Evolutionary conservation across 73 alveolate genomes (phyloP).

Genomic region (Tetrahymena elliotti): DNA sequence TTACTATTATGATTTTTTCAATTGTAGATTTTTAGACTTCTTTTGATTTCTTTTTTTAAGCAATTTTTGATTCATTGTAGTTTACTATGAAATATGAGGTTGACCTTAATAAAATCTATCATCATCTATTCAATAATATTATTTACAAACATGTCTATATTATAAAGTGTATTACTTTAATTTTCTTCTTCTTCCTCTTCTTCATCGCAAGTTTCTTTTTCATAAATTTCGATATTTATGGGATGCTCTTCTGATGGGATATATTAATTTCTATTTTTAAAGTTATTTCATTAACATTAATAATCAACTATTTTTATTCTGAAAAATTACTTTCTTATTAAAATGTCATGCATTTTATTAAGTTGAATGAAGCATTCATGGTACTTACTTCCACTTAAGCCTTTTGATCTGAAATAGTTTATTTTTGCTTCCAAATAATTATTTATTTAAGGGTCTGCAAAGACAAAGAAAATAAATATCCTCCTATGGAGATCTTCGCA

Average conservation of each 20-base stretch:
- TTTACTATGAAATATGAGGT: not conserved
- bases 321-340: not conserved
- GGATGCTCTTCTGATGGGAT: not conserved
- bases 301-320: too few species aligned
- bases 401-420: not conserved
- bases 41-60: not conserved
- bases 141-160: not conserved
- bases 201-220: not conserved
- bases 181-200: not conserved
- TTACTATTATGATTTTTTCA: not conserved
- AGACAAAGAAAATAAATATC: not conserved
- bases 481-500: not conserved
- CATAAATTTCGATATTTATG: not conserved
- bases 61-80: not conserved
- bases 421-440: not conserved
- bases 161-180: not conserved
- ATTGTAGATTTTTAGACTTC: not conserved
- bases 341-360: not conserved
- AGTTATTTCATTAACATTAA: not conserved
- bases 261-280: not conserved
- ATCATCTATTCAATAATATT: not conserved
- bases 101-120: not conserved
- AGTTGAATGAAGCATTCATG: not conserved
- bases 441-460: not conserved
- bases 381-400: not conserved